Evolutionary conservation across 805 yeast species (phyloP).

Genomic region (Candida odintsovae): DNA sequence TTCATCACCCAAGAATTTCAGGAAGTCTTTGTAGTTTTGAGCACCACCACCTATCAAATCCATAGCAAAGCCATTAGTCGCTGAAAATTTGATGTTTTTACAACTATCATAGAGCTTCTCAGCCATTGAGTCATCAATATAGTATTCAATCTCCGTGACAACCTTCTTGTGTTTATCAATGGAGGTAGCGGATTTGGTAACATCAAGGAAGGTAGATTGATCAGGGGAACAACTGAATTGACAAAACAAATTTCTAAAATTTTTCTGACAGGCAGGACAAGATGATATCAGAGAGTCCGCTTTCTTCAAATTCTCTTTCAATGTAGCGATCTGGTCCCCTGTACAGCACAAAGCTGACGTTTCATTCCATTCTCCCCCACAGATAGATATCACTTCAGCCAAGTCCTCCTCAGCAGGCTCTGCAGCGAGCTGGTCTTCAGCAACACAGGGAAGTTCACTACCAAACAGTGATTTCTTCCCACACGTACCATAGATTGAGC

Average conservation of each 20-base stretch:
- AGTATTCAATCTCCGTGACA: conserved; percentile 68
- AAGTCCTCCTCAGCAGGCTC: conserved; percentile 32
- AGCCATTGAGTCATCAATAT: conserved; percentile 56
- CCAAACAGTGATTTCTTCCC: conserved; percentile 83
- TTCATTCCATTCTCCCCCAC: conserved; percentile 65
- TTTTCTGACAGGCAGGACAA: conserved; percentile 89
- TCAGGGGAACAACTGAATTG: conserved; percentile 86
- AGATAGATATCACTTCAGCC: conserved; percentile 45
- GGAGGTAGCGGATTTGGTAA: conserved; percentile 46
- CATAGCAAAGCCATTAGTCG: conserved; percentile 95
- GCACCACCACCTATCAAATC: conserved; percentile 99
- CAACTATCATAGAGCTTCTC: conserved; percentile 72
- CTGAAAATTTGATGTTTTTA: conserved; percentile 82
- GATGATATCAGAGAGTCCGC: conserved; percentile 80
- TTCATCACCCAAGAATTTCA: conserved; percentile 90
- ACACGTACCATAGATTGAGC: conserved; percentile 44
- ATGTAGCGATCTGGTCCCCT: conserved; percentile 46
- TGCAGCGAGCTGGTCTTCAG: conserved; percentile 48
- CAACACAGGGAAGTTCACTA: conserved; percentile 71
- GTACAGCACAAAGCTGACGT: conserved; percentile 63
- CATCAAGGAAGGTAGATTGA: conserved; percentile 69
- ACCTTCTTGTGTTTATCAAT: conserved; percentile 44
- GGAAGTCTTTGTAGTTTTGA: conserved; percentile 57
- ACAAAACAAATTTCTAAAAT: conserved; percentile 80
- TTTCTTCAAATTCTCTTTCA: conserved; percentile 58